phyloP scores from a whole-genome alignment of 2,329 filamentous ascomycete species.

The Aureobasidium sp. region DNA sequence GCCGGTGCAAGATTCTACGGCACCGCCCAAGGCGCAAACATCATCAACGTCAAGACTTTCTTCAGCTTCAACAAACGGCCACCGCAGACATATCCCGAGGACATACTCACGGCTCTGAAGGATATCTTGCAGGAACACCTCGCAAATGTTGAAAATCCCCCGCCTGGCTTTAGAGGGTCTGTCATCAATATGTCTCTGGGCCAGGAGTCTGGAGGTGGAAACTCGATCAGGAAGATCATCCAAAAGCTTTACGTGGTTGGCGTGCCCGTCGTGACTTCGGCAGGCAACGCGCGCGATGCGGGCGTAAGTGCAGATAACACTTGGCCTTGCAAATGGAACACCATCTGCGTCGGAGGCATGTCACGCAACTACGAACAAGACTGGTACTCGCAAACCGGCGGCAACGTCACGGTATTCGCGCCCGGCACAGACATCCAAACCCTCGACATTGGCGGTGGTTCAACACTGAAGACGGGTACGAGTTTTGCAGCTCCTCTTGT shows the following conservation, averaged over 20 bases:
- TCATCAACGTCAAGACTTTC: not conserved
- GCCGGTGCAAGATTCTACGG: not conserved
- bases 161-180: not conserved
- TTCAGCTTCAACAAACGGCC: not conserved
- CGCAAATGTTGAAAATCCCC: not conserved
- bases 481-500: not conserved
- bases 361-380: not conserved
- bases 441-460: not conserved
- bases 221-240: not conserved
- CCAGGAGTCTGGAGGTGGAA: not conserved
- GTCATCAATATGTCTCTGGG: not conserved
- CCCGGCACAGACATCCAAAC: not conserved
- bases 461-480: not conserved
- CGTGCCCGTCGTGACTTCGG: not conserved
- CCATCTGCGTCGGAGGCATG: not conserved
- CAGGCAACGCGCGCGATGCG: not conserved
- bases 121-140: not conserved
- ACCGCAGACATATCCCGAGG: not conserved
- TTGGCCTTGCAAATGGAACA: not conserved
- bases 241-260: not conserved
- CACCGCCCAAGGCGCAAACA: not conserved
- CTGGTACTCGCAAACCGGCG: not conserved
- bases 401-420: not conserved
- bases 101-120: not conserved
- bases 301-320: not conserved